These are phyloP conservation scores for Gossypium thurberi DNA, from an alignment of 345 rosid genomes.

Conservation along the genomic window DNA sequence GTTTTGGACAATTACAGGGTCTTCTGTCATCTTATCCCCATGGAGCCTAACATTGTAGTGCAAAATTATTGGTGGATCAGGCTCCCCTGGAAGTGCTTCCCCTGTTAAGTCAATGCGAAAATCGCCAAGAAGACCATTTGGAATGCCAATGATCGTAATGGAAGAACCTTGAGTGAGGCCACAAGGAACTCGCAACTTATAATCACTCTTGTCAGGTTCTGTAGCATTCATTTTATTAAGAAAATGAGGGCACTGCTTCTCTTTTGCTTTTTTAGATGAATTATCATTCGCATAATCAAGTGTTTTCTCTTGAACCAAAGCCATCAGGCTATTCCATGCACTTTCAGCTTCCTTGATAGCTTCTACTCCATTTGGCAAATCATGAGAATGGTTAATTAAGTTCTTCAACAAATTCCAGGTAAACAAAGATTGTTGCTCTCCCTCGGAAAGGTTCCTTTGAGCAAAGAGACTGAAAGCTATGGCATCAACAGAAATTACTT, in stretches of 20 bases:
- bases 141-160: conserved; percentile 79
- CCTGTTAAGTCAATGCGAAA: conserved; percentile 85
- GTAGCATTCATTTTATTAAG: conserved; percentile 75
- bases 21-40: conserved; percentile 91
- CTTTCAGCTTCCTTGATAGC: conserved; percentile 87
- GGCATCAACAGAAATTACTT: conserved; percentile 49
- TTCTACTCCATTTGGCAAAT: conserved; percentile 63
- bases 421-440: conserved; percentile 54
- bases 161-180: conserved; percentile 97
- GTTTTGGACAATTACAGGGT: conserved; percentile 96
- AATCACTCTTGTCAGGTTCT: conserved; percentile 33
- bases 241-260: conserved; percentile 84
- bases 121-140: conserved; percentile 81
- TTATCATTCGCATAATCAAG: conserved; percentile 42
- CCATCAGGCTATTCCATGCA: conserved; percentile 81
- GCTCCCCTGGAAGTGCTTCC: conserved; percentile 97
- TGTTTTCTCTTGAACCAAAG: conserved; percentile 58
- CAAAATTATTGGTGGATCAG: conserved; percentile 87
- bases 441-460: conserved; percentile 51
- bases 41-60: conserved; percentile 96
- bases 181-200: conserved; percentile 68
- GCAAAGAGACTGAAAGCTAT: conserved; percentile 50
- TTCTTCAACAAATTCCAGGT: conserved; percentile 69
- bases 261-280: conserved; percentile 36
- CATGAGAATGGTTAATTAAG: conserved; percentile 58